Evolutionary conservation across 1,284 basidiomycete species (phyloP).

Genomic region (Neolentinus lepideus): DNA sequence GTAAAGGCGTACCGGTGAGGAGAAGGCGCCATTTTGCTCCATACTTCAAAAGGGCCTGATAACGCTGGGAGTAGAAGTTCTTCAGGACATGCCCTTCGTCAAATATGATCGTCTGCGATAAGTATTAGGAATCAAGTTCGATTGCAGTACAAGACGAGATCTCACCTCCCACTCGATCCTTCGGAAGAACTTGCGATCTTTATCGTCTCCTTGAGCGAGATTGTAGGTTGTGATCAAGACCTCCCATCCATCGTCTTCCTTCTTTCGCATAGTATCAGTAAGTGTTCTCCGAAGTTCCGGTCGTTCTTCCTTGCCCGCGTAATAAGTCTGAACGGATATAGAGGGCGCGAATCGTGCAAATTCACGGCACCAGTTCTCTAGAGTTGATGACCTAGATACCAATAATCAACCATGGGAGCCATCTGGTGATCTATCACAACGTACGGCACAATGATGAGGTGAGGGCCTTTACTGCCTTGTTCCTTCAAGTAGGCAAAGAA

Average conservation of each 20-base stretch:
- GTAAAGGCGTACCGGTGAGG: conserved; percentile 93
- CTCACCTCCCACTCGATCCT: conserved; percentile 88
- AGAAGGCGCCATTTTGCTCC: conserved; percentile 87
- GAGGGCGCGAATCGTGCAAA: conserved; percentile 87
- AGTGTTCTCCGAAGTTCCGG: conserved; percentile 67
- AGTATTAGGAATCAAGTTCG: conserved; percentile 2
- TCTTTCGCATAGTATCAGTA: conserved; percentile 44
- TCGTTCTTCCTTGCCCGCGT: conserved; percentile 90
- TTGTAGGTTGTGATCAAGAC: conserved; percentile 97
- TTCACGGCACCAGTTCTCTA: conserved; percentile 98
- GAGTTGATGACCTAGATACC: conserved; percentile 73
- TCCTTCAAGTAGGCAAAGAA: conserved; percentile 91
- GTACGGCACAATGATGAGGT: conserved; percentile 92
- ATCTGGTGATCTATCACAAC: conserved; percentile 22
- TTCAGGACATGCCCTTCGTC: conserved; percentile 97
- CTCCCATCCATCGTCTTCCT: conserved; percentile 66
- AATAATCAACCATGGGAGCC: neutral
- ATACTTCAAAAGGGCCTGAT: conserved; percentile 83
- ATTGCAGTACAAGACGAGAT: conserved; percentile 10
- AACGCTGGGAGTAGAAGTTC: conserved; percentile 94
- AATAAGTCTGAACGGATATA: conserved; percentile 89
- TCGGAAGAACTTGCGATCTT: conserved; percentile 90
- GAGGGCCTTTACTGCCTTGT: conserved; percentile 72
- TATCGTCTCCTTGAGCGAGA: conserved; percentile 80
- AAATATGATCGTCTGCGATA: conserved; percentile 74